phyloP scores from a whole-genome alignment of 345 rosid species.

The Murraya paniculata region DNA sequence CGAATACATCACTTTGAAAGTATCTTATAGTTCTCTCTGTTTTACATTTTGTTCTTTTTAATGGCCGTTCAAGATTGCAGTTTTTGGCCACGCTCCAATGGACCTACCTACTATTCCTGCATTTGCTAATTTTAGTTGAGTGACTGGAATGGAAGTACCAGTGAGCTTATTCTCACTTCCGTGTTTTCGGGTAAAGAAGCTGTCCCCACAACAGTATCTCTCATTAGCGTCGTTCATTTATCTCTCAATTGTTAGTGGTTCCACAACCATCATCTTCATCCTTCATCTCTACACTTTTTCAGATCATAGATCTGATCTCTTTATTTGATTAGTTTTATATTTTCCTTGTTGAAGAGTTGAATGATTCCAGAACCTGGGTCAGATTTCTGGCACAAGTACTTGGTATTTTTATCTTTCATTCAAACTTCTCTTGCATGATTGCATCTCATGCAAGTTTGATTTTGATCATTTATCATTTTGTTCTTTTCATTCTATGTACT shows the following conservation, averaged over 20 bases:
- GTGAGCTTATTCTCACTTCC: neutral
- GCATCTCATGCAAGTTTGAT: neutral
- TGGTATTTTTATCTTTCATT: neutral
- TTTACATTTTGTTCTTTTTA: neutral
- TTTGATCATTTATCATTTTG: neutral
- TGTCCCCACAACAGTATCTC: neutral
- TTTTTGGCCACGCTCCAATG: neutral
- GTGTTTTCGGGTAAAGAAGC: neutral
- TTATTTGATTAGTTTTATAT: neutral
- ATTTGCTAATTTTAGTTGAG: neutral
- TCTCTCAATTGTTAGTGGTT: neutral
- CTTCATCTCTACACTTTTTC: neutral
- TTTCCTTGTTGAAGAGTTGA: neutral
- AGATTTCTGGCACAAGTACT: neutral
- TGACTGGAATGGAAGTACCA: neutral
- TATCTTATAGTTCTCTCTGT: neutral
- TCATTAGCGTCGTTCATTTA: neutral
- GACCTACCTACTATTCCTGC: neutral
- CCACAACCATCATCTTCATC: neutral
- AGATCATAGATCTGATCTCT: conserved; percentile 2
- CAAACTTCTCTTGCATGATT: neutral
- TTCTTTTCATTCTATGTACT: neutral
- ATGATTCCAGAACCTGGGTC: neutral
- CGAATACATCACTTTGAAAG: neutral
- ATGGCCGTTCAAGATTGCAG: neutral